Conservation (phyloP, 371 early-diverging fungal genomes). For the Mucor saturninus region DNA sequence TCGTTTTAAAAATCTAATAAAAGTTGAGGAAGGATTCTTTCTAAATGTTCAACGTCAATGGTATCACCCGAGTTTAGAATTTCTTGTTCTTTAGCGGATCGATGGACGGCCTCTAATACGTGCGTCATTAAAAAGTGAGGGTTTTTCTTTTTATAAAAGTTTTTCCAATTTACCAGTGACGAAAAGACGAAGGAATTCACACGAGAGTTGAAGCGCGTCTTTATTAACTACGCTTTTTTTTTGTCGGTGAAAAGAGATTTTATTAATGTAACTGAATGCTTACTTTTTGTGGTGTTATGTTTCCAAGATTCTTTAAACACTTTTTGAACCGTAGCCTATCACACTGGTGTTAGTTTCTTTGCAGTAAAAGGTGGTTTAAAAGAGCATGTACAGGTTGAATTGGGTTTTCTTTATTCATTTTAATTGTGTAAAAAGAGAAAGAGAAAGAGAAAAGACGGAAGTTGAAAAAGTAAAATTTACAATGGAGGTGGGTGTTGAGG, state of each 20-base stretch:
- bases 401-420: background rate
- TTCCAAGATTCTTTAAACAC: constrained; percentile 14
- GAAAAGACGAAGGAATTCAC: constrained; percentile 42
- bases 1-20: constrained; percentile 30
- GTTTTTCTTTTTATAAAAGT: too few relatives aligned
- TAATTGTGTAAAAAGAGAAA: background rate
- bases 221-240: constrained; percentile 29
- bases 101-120: constrained; percentile 27
- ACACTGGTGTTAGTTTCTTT: background rate
- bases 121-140: background rate
- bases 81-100: constrained; percentile 26
- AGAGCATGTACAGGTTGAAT: background rate
- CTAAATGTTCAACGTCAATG: constrained; percentile 25
- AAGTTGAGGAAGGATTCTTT: constrained; percentile 33
- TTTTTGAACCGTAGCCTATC: constrained; percentile 10
- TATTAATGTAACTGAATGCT: background rate
- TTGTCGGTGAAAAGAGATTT: background rate
- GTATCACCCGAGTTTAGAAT: background rate
- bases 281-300: constrained; percentile 15
- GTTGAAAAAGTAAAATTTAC: constrained; percentile 2
- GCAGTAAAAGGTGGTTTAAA: background rate
- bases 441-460: background rate
- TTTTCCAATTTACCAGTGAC: constrained; percentile 42
- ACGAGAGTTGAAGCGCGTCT: constrained; percentile 41
- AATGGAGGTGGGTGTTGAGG: constrained; percentile 32